Evolutionary conservation across 208 protist species (phyloP), one percentile per base, ranked within the genome.

Genomic region (Leishmania major): DNA sequence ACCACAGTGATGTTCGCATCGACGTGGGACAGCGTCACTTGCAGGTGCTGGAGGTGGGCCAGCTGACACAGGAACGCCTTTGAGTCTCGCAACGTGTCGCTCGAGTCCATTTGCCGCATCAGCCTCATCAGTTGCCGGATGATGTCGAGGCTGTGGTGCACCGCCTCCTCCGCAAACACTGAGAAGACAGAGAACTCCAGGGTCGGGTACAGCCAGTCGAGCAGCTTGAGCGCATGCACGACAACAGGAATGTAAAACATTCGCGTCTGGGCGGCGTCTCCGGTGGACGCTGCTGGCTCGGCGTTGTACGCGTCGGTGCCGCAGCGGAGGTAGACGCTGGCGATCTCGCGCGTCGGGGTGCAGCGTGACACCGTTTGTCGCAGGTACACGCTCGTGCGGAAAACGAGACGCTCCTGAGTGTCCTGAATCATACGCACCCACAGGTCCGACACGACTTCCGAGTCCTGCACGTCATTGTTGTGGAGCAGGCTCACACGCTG

Each of bases 121-220:
- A 95, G 66, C 69, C 89, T 90, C 55, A 85, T 84, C 45, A 96
- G 77, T 69, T 95, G 89, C 40, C 90, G 86, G 40, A 96, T 74
- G 51, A 94, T 85, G 40, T 82, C 76, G 67, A 97, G 75, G 5
- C 88, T 88, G 59, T 87, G 78, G 79, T 94, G 82, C 75, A 97
- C 93, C n/a, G 92, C 91, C 82, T 97, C 95, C 81, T 95, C 92
- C 4, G 95, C 93, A 88, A 96, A 96, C 17, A 94, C 93, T 35
- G 93, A 92, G 81, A 97, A 97, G 62, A 96, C 91, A 74, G 91
- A 88, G 80, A 95, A 92, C 86, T 96, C 92, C 11, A 97, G 79
- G n/a, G 90, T 92, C 40, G 92, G 92, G 81, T 97, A 96, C 17
- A 97, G 89, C 57, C 90, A 84, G 10, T 90, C 79, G 53, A 97